Evolutionary conservation across 2,329 filamentous ascomycete genomes (phyloP), one percentile per base, ranked within the genome.

Genomic region (Madurella mycetomatis): DNA sequence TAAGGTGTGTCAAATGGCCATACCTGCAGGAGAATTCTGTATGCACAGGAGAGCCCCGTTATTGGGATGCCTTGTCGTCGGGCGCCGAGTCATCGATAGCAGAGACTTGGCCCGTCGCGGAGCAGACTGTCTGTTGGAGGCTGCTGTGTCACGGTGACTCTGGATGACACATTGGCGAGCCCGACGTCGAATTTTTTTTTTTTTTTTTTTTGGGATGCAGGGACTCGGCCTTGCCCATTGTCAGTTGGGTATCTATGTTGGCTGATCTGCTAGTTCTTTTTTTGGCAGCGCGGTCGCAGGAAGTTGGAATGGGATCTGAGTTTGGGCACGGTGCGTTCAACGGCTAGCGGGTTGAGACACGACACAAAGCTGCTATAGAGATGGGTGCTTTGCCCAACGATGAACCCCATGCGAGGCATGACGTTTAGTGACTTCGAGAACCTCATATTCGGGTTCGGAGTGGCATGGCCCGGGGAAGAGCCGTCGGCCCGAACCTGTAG

Each of bases 111-210:
- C 41, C 37, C 47, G 34, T 41, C 32, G 37, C 12, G 47, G 43
- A 43, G 25, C 17, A 30, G 43, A 49, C 46, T 52, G 50, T 40
- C 32, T 18, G 41, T 50, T 50, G 50, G 44, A 47, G 47, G 50
- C 53, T 46, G 56, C 45, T 50, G 59, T 61, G 57, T 58, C 39
- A 61, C 59, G 13, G 51, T 60, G 57, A 57, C 49, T 58, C 50
- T 42, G 49, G 30, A 54, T 59, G 57, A 54, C 51, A 53, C 46
- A 47, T 42, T 34, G 25, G 37, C 25, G 17, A 46, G 45, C 18
- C 41, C 44, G 37, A 30, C 15, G 31, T 39, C 18, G 45, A 45
- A 11, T 18, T 30, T 17, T n/a, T n/a, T n/a, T n/a, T n/a, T n/a
- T n/a, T n/a, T n/a, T n/a, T n/a, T n/a, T n/a, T n/a, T 4, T 30